Conservation (phyloP, 2,329 filamentous ascomycete species). For the Alternaria brassicicola region DNA sequence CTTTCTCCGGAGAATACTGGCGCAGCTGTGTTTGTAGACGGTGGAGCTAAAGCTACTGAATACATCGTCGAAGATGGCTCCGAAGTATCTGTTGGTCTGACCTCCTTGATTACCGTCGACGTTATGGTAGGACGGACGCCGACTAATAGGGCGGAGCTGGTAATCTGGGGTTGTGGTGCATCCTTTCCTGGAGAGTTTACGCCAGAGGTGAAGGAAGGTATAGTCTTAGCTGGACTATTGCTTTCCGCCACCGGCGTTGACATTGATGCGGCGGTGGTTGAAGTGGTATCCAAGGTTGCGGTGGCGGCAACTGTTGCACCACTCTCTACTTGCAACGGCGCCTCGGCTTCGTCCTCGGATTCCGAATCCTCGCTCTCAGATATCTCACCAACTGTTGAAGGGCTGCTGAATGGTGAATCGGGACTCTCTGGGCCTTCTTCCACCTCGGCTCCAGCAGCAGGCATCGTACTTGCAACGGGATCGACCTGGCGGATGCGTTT, state of each 20-base stretch:
- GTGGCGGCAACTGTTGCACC: not conserved
- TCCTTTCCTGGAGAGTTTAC: constrained; percentile 1
- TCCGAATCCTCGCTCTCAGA: constrained; percentile 10
- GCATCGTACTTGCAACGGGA: constrained; percentile 14
- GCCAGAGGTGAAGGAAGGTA: constrained; percentile 15
- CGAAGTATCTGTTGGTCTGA: not conserved
- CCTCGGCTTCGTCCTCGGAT: constrained; percentile 20
- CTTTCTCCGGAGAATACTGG: not conserved
- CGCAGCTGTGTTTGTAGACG: constrained; percentile 1
- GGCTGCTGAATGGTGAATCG: constrained; percentile 29
- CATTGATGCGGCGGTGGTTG: not conserved
- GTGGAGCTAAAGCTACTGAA: not conserved
- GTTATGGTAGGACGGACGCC: constrained; percentile 5
- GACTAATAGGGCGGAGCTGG: not conserved
- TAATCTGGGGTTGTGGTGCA: constrained; percentile 17
- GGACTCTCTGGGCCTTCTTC: constrained; percentile 31
- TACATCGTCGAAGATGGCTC: not conserved
- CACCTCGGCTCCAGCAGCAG: constrained; percentile 3
- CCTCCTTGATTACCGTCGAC: constrained; percentile 1
- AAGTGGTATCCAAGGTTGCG: not conserved
- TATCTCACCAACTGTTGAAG: constrained; percentile 6
- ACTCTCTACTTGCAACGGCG: constrained; percentile 16
- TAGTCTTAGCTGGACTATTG: not conserved
- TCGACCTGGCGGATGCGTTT: constrained; percentile 29
- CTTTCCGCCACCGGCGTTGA: not conserved